Conservation (phyloP, 176 grass and related monocot species). For the Calamus simplicifolius region DNA sequence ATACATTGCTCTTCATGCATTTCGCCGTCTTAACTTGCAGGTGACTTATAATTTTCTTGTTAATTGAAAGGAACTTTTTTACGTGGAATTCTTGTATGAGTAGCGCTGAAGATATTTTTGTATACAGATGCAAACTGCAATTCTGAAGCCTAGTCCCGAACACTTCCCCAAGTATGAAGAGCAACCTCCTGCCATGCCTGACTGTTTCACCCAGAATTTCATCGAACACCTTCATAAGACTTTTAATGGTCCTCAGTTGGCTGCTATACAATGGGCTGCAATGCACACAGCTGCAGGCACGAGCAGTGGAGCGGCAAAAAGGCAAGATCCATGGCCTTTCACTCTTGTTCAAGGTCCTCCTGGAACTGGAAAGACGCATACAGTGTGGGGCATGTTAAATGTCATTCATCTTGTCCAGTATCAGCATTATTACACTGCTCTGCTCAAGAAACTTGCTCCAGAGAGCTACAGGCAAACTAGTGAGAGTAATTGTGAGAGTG, state of each 20-base stretch:
- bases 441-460: conserved; percentile 97
- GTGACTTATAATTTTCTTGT: conserved; percentile 23
- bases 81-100: conserved; percentile 1
- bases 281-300: conserved; percentile 98
- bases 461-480: conserved; percentile 94
- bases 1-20: conserved; percentile 92
- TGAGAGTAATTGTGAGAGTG: conserved; percentile 41
- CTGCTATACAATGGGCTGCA: conserved; percentile 99
- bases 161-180: conserved; percentile 97
- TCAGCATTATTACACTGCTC: conserved; percentile 94
- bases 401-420: conserved; percentile 99
- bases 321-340: conserved; percentile 99
- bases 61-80: conserved; percentile 11
- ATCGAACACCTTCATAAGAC: conserved; percentile 65
- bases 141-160: conserved; percentile 92
- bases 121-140: conserved; percentile 95
- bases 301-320: conserved; percentile 57
- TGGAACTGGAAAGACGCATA: conserved; percentile 96
- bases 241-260: conserved; percentile 84
- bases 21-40: conserved; percentile 77
- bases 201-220: conserved; percentile 95
- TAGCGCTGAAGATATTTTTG: conserved; percentile 17
- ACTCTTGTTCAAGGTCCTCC: conserved; percentile 97
- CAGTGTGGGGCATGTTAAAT: conserved; percentile 99
- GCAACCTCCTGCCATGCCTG: conserved; percentile 80